Evolutionary conservation across 2,329 filamentous ascomycete species (phyloP).

Genomic region (Trichoderma aggressivum): DNA sequence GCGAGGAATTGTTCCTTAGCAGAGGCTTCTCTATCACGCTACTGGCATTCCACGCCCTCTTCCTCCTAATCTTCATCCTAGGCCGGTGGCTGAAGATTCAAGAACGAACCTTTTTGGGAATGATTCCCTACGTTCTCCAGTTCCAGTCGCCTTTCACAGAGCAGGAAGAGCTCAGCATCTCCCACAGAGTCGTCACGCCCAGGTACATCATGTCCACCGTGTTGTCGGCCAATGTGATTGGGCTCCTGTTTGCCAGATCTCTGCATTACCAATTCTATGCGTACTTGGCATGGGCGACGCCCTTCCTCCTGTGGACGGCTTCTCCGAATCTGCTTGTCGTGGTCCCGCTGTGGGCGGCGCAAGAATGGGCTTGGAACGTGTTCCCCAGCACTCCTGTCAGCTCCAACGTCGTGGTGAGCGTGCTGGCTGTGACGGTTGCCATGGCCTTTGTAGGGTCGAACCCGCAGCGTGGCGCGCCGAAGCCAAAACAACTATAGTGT

Average conservation of each 20-base stretch:
- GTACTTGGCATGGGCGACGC: conserved; percentile 85
- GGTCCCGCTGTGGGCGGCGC: conserved; percentile 67
- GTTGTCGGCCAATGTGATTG: conserved; percentile 72
- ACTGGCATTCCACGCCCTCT: conserved; percentile 59
- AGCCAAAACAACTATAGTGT: conserved; percentile 1
- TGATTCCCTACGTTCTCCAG: conserved; percentile 46
- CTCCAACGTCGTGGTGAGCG: conserved; percentile 63
- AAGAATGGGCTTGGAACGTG: conserved; percentile 93
- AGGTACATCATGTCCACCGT: conserved; percentile 74
- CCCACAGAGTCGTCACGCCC: conserved; percentile 56
- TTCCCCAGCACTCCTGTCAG: conserved; percentile 70
- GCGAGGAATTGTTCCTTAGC: conserved; percentile 73
- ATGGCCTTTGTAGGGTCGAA: conserved; percentile 58
- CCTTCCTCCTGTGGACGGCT: conserved; percentile 80
- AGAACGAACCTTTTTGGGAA: conserved; percentile 52
- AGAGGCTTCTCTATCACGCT: conserved; percentile 65
- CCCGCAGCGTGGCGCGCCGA: background rate
- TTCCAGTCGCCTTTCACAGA: conserved; percentile 44
- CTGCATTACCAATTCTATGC: conserved; percentile 96
- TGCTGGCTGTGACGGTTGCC: conserved; percentile 63
- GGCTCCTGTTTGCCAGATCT: conserved; percentile 80
- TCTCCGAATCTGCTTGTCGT: conserved; percentile 65
- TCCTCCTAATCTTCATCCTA: conserved; percentile 64
- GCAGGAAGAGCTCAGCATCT: conserved; percentile 55
- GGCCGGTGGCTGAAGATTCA: conserved; percentile 72